Percentiles rank a stretch among this genome's conserved stretches.
Conservation (phyloP, 495 filamentous ascomycete species). For the Xylaria venustula region DNA sequence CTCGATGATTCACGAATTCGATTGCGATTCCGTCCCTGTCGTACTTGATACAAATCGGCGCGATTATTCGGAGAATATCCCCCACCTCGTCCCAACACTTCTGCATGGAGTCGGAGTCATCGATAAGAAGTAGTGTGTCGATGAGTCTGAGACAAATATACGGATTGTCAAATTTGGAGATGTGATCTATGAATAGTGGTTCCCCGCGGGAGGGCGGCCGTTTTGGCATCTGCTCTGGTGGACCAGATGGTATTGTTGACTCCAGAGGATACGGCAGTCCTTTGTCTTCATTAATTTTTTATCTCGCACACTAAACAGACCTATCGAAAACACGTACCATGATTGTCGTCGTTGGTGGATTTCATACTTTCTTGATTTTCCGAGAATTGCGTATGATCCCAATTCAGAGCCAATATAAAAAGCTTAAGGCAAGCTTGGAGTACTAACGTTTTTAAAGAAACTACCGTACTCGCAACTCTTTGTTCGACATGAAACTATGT, state of each 20-base stretch:
- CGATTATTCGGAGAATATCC: constrained; percentile 65
- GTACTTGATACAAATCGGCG: constrained; percentile 71
- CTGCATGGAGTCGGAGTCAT: constrained; percentile 84
- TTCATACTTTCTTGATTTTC: no score
- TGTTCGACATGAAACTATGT: background rate
- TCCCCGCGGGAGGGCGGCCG: background rate
- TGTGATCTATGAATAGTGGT: background rate
- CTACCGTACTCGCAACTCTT: background rate
- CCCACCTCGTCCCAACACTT: constrained; percentile 71
- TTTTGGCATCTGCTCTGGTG: background rate
- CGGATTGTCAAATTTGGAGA: background rate
- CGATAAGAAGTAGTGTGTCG: constrained; percentile 81
- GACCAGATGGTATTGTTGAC: background rate
- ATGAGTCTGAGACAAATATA: constrained; percentile 54
- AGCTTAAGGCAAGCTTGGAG: no score
- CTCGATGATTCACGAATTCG: constrained; percentile 71
- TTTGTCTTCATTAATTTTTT: background rate
- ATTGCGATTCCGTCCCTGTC: constrained; percentile 82
- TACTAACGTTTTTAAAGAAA: no score
- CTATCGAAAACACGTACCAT: background rate
- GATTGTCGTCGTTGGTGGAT: background rate
- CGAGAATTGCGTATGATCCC: no score
- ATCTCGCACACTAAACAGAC: no score
- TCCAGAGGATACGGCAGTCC: constrained; percentile 12
- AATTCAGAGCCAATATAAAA: no score